These are phyloP conservation scores for Speleostelium caveatum DNA, from an alignment of 78 protist species.

Conservation along the genomic window DNA sequence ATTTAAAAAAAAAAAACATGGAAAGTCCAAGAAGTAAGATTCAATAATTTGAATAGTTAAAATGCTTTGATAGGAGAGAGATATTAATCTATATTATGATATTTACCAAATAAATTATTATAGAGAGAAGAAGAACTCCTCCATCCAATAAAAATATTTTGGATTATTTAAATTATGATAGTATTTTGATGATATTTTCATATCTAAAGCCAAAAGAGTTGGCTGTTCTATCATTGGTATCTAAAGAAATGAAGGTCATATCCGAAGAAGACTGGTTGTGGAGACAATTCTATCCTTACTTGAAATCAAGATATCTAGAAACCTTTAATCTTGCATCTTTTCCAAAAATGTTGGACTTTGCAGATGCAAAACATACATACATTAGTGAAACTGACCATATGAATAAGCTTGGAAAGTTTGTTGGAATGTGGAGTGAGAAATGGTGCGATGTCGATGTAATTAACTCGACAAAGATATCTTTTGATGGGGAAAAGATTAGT, in stretches of 20 bases:
- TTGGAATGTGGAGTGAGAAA: constrained; percentile 63
- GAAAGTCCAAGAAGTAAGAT: too few relatives aligned
- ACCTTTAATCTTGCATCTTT: background rate
- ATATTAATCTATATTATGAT: too few relatives aligned
- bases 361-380: background rate
- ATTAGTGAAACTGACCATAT: constrained; percentile 1
- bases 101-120: too few relatives aligned
- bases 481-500: constrained; percentile 1
- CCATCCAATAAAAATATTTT: constrained; percentile 2
- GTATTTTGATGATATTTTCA: constrained; percentile 23
- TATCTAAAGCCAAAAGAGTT: constrained; percentile 42
- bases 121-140: background rate
- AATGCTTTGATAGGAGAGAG: too few relatives aligned
- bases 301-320: background rate
- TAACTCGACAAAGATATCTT: constrained; percentile 19
- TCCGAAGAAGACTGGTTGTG: constrained; percentile 36
- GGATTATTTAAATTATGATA: constrained; percentile 22
- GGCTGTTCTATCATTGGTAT: constrained; percentile 1
- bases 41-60: too few relatives aligned
- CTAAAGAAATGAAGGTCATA: constrained; percentile 2
- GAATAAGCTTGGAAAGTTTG: background rate
- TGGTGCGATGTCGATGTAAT: constrained; percentile 69
- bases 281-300: constrained; percentile 29
- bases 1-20: too few relatives aligned
- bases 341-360: background rate